Conservation (phyloP, 768 basidiomycete species). For the Tephrocybe sp. region DNA sequence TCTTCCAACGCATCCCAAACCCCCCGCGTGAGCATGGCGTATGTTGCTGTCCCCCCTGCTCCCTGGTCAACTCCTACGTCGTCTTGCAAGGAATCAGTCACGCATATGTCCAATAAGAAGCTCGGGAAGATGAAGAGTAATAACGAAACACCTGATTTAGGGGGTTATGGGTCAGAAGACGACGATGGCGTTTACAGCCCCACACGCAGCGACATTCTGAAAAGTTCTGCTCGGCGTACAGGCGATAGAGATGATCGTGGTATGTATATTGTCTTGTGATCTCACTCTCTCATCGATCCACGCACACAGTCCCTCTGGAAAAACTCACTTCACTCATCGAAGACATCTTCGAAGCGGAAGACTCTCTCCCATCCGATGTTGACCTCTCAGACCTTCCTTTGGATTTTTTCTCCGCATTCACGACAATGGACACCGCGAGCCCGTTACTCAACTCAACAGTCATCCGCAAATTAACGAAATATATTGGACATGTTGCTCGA, state of each 20-base stretch:
- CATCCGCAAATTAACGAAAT: constrained; percentile 69
- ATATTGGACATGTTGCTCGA: constrained; percentile 64
- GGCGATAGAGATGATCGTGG: constrained; percentile 80
- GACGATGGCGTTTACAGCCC: constrained; percentile 30
- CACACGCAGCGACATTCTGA: constrained; percentile 35
- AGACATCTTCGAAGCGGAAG: constrained; percentile 84
- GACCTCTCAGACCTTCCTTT: constrained; percentile 50
- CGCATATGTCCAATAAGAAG: constrained; percentile 14
- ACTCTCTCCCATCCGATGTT: constrained; percentile 60
- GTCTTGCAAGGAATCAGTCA: constrained; percentile 27
- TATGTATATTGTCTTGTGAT: constrained; percentile 25
- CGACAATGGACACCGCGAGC: constrained; percentile 47
- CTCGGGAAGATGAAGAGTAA: constrained; percentile 29
- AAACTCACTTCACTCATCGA: constrained; percentile 77
- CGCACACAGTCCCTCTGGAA: constrained; percentile 59
- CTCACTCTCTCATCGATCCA: background rate
- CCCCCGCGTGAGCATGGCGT: constrained; percentile 41
- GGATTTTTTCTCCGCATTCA: constrained; percentile 66
- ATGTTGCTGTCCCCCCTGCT: constrained; percentile 46
- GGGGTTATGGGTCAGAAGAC: constrained; percentile 60
- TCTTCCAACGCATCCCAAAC: constrained; percentile 25
- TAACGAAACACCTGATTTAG: constrained; percentile 43
- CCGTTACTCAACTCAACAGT: constrained; percentile 60
- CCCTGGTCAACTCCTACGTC: constrained; percentile 47
- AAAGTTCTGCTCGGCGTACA: constrained; percentile 57